Conservation (phyloP, 2,329 filamentous ascomycete species). For the Fusarium concolor region DNA sequence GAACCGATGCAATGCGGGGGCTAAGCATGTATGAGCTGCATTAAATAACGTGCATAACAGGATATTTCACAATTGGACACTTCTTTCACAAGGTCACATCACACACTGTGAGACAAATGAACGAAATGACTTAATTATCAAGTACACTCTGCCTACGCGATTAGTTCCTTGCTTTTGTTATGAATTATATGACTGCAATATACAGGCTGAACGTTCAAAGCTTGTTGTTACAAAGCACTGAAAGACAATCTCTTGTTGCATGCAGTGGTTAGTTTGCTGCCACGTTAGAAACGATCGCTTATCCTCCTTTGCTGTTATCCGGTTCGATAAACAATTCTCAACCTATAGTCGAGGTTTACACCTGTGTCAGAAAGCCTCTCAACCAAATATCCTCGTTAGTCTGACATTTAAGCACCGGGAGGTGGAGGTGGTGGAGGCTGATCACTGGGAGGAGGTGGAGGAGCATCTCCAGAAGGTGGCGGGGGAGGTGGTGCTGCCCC, state of each 20-base stretch:
- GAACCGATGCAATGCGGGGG: constrained; percentile 30
- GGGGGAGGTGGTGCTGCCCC: constrained; percentile 67
- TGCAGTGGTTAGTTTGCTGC: constrained; percentile 36
- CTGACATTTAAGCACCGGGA: constrained; percentile 57
- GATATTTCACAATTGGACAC: constrained; percentile 8
- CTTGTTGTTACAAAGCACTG: constrained; percentile 3
- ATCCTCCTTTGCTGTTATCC: constrained; percentile 4
- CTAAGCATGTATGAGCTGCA: constrained; percentile 39
- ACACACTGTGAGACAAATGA: neutral
- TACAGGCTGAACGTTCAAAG: constrained; percentile 9
- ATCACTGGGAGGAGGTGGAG: constrained; percentile 72
- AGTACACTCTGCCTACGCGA: constrained; percentile 43
- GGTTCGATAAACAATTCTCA: constrained; percentile 9
- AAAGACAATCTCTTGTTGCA: constrained; percentile 21
- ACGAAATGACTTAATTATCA: constrained; percentile 33
- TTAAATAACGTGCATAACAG: constrained; percentile 33
- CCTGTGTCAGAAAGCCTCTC: neutral
- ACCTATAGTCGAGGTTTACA: neutral
- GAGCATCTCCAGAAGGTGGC: constrained; percentile 65
- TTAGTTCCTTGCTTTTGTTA: constrained; percentile 39
- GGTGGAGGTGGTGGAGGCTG: constrained; percentile 75
- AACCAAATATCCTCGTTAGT: constrained; percentile 19
- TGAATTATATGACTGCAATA: constrained; percentile 26
- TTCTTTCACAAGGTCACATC: too few relatives aligned
- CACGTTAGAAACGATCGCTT: constrained; percentile 29